Evolutionary conservation across 1,139 yeast genomes (phyloP), one percentile per base, ranked within the genome.

Genomic region (Suhomyces terraborum): DNA sequence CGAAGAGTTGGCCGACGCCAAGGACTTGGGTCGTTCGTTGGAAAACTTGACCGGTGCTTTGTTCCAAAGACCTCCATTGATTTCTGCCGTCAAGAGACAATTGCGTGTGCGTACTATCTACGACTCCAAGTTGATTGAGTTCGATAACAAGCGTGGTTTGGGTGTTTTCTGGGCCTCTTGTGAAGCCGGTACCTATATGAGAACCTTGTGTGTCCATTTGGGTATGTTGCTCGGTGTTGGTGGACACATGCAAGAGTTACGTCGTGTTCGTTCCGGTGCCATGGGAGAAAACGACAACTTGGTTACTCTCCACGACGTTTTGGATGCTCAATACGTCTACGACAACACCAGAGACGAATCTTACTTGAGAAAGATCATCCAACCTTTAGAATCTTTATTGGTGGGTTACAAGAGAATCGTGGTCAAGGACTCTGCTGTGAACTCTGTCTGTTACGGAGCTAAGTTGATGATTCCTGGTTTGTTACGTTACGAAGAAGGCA

Each of bases 151-250:
- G 72, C 85, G 98, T 70, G 94, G 94, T 57, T 79, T 93, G 52
- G 96, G 96, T 73, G 98, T 93, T 28, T 93, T 93, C 77, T 93
- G 98, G 98, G 98, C 98, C 47, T 86, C 95, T 35, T 93, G 98
- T 80, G 98, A 93, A 77, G 98, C 98, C 48, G 98, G 98, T 70
- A 93, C 98, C 50, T 93, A 93, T 73, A 93, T 93, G 96, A 87
- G 98, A 81, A 93, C 98, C 41, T 76, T 93, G 59, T 93, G 98
- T 83, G 98, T 93, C 48, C 98, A 93, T 69, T 76, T 93, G 61
- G 98, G 98, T 75, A 91, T 93, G 96, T 77, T 93, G 48, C 78
- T 93, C 55, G 97, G 98, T 58, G 98, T 89, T 56, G 98, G 98
- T 66, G 98, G 98, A 56, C 98, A 93, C 73, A 93, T 93, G 98